A percentile compares a stretch with the other conserved stretches of the same genome.
These are phyloP conservation scores for Ceratocystis colombiana DNA, from an alignment of 2,329 filamentous ascomycete genomes.

Conservation along the genomic window DNA sequence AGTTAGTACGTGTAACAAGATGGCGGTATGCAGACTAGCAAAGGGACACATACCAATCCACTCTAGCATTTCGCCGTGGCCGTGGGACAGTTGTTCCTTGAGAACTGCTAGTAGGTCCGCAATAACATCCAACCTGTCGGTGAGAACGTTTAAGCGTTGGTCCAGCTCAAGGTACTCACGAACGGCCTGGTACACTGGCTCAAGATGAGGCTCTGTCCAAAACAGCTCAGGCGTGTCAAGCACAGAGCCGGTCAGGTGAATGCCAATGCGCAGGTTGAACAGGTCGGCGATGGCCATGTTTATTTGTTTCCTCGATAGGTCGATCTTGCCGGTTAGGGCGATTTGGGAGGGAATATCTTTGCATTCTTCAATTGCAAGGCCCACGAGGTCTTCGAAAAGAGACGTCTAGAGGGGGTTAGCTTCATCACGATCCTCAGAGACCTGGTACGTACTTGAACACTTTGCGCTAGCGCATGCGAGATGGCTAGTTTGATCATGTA, in stretches of 20 bases:
- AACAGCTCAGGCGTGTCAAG: slow-evolving; percentile 95
- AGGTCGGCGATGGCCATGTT: slow-evolving; percentile 99
- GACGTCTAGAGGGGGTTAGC: slow-evolving; percentile 55
- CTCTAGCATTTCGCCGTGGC: slow-evolving; percentile 79
- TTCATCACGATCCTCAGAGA: slow-evolving; percentile 18
- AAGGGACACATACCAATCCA: slow-evolving; percentile 63
- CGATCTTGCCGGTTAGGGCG: slow-evolving; percentile 82
- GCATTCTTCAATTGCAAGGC: slow-evolving; percentile 84
- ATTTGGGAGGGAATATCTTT: slow-evolving; percentile 91
- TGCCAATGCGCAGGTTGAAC: slow-evolving; percentile 95
- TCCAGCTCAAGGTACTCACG: slow-evolving; percentile 97
- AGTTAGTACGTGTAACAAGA: slow-evolving; percentile 8
- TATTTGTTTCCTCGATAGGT: slow-evolving; percentile 77
- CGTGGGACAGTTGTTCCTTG: slow-evolving; percentile 90
- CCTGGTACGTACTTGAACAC: slow-evolving; percentile 61
- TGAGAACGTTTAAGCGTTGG: slow-evolving; percentile 79
- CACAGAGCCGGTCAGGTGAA: slow-evolving; percentile 92
- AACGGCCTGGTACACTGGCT: slow-evolving; percentile 92
- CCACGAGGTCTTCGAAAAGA: slow-evolving; percentile 89
- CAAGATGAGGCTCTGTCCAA: slow-evolving; percentile 94
- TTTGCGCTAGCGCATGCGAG: slow-evolving; percentile 88
- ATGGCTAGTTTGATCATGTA: slow-evolving; percentile 98
- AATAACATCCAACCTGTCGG: slow-evolving; percentile 77
- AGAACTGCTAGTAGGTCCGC: slow-evolving; percentile 84
- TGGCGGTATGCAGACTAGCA: background rate